Base-by-base conservation (phyloP, 495 filamentous ascomycete species). In the Aspergillus kassunensis region DNA sequence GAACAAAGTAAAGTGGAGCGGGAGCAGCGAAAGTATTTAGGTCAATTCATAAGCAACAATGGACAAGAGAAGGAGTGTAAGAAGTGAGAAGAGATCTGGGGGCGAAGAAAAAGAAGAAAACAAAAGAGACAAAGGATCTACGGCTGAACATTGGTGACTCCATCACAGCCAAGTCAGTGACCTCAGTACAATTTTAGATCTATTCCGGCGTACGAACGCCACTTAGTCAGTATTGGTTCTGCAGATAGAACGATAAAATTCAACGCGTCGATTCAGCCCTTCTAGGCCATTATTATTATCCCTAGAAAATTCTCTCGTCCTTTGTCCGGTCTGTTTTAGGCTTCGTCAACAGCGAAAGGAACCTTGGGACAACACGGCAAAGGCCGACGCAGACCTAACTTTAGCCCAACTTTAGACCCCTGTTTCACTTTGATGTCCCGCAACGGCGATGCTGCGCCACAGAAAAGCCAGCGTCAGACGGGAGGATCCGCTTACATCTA, bases 401-500 rank as follows among this genome's bases (percentile, higher is more conserved):
- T n/a, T n/a, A n/a, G n/a, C n/a, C 12, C 29, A 31, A 31, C 12
- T 46, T 27, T 37, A 51, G 51, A 12, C 43, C 51, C 50, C 50
- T 48, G 51, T 54, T 49, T 54, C 44, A 54, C 20, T 44, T 12
- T 18, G 21, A 21, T 11, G 36, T 12, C 34, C 34, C 24, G 16
- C n/a, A 47, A 45, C 51, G 51, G 18, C 24, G 27, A 29, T 13
- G 31, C 25, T 42, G 44, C 51, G 51, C 44, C 35, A 43, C 51
- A 20, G 4, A 27, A 16, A 21, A n/a, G 18, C 19, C 41, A 52
- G 25, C 18, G 49, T 52, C 39, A 44, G 37, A 54, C 51, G 51
- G 51, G 44, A 54, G 51, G 45, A 48, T 46, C 51, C 51, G 51
- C 51, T 43, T 19, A 18, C 4, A 16, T 31, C 44, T 19, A 30